Evolutionary conservation across 768 basidiomycete species (phyloP), one percentile per base, ranked within the genome.

Genomic region (Exsudoporus frostii): DNA sequence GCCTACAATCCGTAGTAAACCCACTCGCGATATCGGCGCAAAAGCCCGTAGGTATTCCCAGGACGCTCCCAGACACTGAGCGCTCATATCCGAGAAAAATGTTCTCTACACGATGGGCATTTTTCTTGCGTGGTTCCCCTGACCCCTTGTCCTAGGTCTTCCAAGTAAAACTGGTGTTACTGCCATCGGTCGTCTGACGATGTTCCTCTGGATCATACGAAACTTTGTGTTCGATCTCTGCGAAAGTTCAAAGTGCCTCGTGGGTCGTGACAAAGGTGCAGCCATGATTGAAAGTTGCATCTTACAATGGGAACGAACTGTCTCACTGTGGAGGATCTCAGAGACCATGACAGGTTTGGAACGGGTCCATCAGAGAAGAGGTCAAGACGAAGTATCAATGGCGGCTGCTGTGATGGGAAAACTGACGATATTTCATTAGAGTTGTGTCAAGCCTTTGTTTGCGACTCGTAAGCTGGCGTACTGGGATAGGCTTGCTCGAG

Each of bases 211-310:
- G n/a, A n/a, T n/a, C n/a, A n/a, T n/a, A n/a, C n/a, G n/a, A n/a
- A n/a, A n/a, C n/a, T n/a, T n/a, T n/a, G n/a, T n/a, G 40, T 90
- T 91, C 74, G 70, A 77, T 44, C 74, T 90, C 7, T 74, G 82
- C 51, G 87, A 90, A 65, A 83, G 82, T 54, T 88, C 88, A n/a
- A 84, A 86, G 55, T 90, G 79, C 63, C 79, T 88, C 39, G 84
- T 88, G 75, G 82, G 84, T 8, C 79, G 82, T 54, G 86, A 88
- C 56, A 77, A 75, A 20, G 19, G 88, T n/a, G n/a, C n/a, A n/a
- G n/a, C n/a, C n/a, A n/a, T 86, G 0, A 82, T 88, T 5, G 77
- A 79, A n/a, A 29, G 75, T 91, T 7, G 89, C 88, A 3, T 65
- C 68, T 22, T 77, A 81, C 55, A 90, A 90, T 58, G 77, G 81